These are phyloP conservation scores for Noccaea bulbosa DNA, from an alignment of 345 rosid species.

Conservation along the genomic window DNA sequence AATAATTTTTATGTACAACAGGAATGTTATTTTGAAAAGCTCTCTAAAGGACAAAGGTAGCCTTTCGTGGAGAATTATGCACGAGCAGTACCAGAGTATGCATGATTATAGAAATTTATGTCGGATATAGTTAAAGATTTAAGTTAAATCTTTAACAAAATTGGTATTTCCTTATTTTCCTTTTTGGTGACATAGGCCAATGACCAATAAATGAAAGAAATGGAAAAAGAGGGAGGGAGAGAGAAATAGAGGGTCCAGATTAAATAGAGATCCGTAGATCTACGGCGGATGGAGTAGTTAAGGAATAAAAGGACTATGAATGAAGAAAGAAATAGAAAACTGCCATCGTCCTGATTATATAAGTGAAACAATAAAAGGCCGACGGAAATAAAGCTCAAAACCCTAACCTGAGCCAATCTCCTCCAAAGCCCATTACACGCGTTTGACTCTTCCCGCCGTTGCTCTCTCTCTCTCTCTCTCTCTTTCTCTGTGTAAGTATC, in stretches of 20 bases:
- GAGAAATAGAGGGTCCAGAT: constrained; percentile 32
- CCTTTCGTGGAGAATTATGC: constrained; percentile 85
- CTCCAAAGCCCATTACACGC: constrained; percentile 37
- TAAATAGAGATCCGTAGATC: constrained; percentile 18
- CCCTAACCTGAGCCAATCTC: constrained; percentile 36
- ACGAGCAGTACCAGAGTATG: constrained; percentile 77
- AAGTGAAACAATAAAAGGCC: constrained; percentile 33
- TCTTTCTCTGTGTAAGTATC: constrained; percentile 17
- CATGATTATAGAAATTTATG: constrained; percentile 45
- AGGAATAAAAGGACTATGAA: neutral
- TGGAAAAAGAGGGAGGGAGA: neutral
- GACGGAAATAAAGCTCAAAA: constrained; percentile 41
- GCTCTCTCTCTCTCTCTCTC: neutral
- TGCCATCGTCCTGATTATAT: constrained; percentile 14
- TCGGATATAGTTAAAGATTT: neutral
- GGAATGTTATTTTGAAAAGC: constrained; percentile 89
- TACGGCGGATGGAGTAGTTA: constrained; percentile 17
- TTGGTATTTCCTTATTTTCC: neutral
- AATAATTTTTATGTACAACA: constrained; percentile 56
- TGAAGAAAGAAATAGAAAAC: neutral
- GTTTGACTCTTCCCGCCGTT: constrained; percentile 41
- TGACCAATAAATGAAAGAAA: neutral
- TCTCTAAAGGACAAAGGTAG: constrained; percentile 85
- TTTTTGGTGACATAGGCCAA: neutral
- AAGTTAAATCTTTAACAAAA: neutral